A percentile compares a stretch with the other conserved stretches of the same genome.
Evolutionary conservation across 1,284 basidiomycete species (phyloP).

Genomic region (Cutaneotrichosporon daszewskae): DNA sequence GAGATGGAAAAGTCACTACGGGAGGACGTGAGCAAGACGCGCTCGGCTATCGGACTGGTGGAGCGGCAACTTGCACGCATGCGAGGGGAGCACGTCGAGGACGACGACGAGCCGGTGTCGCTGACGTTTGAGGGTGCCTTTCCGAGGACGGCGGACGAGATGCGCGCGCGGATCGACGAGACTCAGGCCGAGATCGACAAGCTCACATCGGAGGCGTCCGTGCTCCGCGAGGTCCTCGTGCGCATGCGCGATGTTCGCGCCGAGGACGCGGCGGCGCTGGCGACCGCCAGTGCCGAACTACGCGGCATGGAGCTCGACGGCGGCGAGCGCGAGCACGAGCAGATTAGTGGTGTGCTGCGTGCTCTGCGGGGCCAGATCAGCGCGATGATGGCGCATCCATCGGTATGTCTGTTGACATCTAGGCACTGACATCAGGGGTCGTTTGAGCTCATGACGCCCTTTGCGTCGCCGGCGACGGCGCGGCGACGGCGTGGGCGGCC

Average conservation of each 20-base stretch:
- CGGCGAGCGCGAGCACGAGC: conserved; percentile 23
- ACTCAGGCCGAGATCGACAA: conserved; percentile 5
- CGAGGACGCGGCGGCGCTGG: conserved; percentile 24
- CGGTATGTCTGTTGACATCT: conserved; percentile 3
- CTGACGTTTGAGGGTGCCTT: not conserved
- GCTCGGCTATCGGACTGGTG: conserved; percentile 26
- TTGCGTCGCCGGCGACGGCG: conserved; percentile 32
- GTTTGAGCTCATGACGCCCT: conserved; percentile 13
- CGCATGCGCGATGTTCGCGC: conserved; percentile 23
- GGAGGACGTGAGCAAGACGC: conserved; percentile 33
- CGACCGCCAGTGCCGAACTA: conserved; percentile 23
- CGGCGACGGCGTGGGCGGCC: conserved; percentile 29
- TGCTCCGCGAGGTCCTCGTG: conserved; percentile 20
- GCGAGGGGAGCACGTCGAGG: conserved; percentile 6
- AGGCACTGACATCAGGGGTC: not conserved
- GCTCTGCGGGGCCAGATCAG: conserved; percentile 15
- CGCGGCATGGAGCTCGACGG: conserved; percentile 18
- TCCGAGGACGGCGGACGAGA: conserved; percentile 4
- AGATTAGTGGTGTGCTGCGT: conserved; percentile 22
- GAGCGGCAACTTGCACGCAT: conserved; percentile 22
- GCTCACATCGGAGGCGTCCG: conserved; percentile 11
- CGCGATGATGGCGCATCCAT: conserved; percentile 7
- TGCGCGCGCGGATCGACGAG: conserved; percentile 3
- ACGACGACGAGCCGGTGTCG: not conserved
- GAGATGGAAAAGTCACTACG: conserved; percentile 38